Evolutionary conservation across 306 rosid genomes (phyloP).

Genomic region (Prunus padus): DNA sequence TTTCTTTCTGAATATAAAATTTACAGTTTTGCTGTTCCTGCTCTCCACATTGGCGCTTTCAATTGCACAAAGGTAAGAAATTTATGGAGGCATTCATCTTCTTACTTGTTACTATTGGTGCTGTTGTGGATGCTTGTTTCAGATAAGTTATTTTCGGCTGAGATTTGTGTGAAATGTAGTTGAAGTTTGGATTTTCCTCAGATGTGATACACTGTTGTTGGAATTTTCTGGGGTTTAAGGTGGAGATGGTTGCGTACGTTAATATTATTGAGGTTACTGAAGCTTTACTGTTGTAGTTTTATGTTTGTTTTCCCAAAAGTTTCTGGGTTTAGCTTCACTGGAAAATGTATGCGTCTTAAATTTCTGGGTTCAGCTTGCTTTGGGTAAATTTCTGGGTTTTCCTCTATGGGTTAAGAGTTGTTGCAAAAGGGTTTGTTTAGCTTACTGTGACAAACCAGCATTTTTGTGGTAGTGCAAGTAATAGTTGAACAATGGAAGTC

Average conservation of each 20-base stretch:
- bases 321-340: background rate
- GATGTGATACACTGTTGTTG: constrained; percentile 8
- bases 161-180: constrained; percentile 10
- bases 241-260: background rate
- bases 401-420: background rate
- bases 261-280: too few relatives aligned
- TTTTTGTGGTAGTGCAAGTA: background rate
- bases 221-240: background rate
- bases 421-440: background rate
- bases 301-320: background rate
- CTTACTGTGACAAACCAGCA: background rate
- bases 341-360: background rate
- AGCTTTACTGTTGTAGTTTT: background rate
- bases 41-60: constrained; percentile 39
- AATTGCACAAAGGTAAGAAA: constrained; percentile 34
- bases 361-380: constrained; percentile 6
- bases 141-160: background rate
- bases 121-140: background rate
- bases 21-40: constrained; percentile 13
- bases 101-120: background rate
- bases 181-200: background rate
- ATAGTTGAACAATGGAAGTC: background rate
- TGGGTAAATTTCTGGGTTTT: background rate
- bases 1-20: constrained; percentile 1
- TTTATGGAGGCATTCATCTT: constrained; percentile 9